phyloP scores from a whole-genome alignment of 768 basidiomycete genomes.

The Crepidotus variabilis region DNA sequence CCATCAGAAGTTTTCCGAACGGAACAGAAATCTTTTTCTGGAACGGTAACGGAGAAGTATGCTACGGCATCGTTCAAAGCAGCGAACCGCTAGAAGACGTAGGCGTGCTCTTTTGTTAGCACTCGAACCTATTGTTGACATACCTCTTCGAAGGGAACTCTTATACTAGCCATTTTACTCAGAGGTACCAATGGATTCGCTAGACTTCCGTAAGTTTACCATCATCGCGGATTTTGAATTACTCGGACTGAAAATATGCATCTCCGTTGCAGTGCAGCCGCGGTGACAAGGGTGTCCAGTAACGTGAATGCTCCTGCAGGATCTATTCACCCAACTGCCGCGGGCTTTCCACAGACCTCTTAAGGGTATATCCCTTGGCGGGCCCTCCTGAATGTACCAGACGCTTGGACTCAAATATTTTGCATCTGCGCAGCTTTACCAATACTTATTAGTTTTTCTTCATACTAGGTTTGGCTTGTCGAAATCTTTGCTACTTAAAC shows the following conservation, averaged over 20 bases:
- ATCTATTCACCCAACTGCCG: not conserved
- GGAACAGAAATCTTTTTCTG: not conserved
- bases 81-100: not conserved
- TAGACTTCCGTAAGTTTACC: not conserved
- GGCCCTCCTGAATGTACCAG: too few relatives aligned
- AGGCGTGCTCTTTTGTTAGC: not conserved
- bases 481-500: too few relatives aligned
- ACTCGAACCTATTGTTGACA: not conserved
- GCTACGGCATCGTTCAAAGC: not conserved
- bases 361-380: too few relatives aligned
- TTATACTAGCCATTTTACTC: not conserved
- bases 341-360: not conserved
- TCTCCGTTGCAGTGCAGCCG: not conserved
- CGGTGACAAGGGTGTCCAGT: not conserved
- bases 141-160: not conserved
- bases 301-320: not conserved
- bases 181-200: not conserved
- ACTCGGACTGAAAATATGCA: not conserved
- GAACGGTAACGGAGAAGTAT: not conserved
- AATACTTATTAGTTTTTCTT: too few relatives aligned
- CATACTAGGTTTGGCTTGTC: too few relatives aligned
- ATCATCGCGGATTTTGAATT: not conserved
- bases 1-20: not conserved
- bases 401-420: too few relatives aligned
- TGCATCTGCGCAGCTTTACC: too few relatives aligned